Base-by-base conservation (phyloP, 2,329 filamentous ascomycete species). In the Tolypocladium paradoxum region DNA sequence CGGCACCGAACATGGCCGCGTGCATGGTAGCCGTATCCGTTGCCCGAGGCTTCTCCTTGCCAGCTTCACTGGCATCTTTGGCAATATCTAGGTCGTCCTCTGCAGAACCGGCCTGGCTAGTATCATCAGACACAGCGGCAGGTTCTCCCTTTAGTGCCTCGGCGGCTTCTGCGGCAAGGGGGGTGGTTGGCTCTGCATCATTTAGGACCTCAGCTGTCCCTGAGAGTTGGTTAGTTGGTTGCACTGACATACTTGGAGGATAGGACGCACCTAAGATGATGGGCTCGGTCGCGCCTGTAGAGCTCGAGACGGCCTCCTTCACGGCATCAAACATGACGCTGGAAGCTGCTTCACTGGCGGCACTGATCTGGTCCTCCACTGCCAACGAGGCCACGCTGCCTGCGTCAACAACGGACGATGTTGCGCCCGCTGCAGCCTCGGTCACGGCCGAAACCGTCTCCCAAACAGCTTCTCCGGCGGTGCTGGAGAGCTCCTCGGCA, bases 1-100 rank as follows among this genome's bases (percentile, higher is more conserved):
- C 74, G 18, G 74, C 77, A 48, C 78, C 77, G 35, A 81, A 71
- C 38, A 77, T 67, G 7, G 69, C 75, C 5, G 74, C 68, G 59
- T 77, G 78, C 48, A 78, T 65, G 5, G 65, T 59, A 2, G 65
- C 54, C 1, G 68, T 66, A 1, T 67, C 63, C 4, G 58, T 55
- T 12, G 53, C 54, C 20, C 57, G 36, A n/a, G 53, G 54, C 18
- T 62, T 60, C 24, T 65, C 59, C n/a, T 63, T n/a, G 35, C 18
- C 46, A 4, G 16, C 20, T 31, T 33, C 20, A 24, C 58, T 16
- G 62, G 58, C 34, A 49, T 68, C 62, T 40, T 65, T 62, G 8
- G 62, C 59, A 35, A 59, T 62, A 3, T 54, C 55, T 5, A 45
- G 43, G 14, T 52, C 53, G 35, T 66, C 65, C 38, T 62, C 61